These are phyloP conservation scores for Suhomyces canberraensis DNA, from an alignment of 805 yeast species.

Conservation along the genomic window DNA sequence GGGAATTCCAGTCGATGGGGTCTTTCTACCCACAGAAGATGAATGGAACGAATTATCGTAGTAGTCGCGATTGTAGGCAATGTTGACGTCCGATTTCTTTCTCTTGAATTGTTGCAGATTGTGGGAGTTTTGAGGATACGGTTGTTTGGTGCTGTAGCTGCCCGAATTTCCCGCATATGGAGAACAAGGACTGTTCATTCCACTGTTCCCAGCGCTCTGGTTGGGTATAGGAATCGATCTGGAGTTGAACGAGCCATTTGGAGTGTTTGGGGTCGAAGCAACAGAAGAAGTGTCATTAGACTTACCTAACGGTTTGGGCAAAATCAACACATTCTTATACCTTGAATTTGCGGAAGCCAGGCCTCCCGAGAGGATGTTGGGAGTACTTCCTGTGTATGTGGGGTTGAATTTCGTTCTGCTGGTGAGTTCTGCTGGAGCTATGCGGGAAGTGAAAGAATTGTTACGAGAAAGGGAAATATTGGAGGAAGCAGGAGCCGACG, in stretches of 20 bases:
- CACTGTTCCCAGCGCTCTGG: slow-evolving; percentile 5
- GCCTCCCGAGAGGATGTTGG: background rate
- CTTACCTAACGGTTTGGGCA: slow-evolving; percentile 35
- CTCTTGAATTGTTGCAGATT: slow-evolving; percentile 34
- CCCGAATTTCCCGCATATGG: slow-evolving; percentile 17
- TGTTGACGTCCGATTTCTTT: slow-evolving; percentile 37
- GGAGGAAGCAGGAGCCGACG: background rate
- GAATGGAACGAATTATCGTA: slow-evolving; percentile 13
- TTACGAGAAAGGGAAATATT: slow-evolving; percentile 4
- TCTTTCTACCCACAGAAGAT: slow-evolving; percentile 17
- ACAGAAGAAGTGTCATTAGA: slow-evolving; percentile 2
- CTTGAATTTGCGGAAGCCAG: slow-evolving; percentile 11
- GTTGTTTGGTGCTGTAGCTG: background rate
- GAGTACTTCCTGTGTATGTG: slow-evolving; percentile 2
- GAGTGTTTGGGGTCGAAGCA: slow-evolving; percentile 14
- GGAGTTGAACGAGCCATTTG: slow-evolving; percentile 10
- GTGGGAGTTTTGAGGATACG: background rate
- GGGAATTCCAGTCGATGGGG: slow-evolving; percentile 10
- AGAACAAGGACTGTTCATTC: slow-evolving; percentile 19
- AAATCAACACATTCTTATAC: slow-evolving; percentile 37
- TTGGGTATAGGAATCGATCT: slow-evolving; percentile 33
- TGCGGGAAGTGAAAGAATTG: slow-evolving; percentile 3
- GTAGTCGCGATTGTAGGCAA: slow-evolving; percentile 12
- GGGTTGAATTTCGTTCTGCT: slow-evolving; percentile 8
- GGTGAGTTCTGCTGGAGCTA: slow-evolving; percentile 2